Evolutionary conservation across 441 rosid genomes (phyloP), one percentile per base, ranked within the genome.

Genomic region (Corymbia citriodora): DNA sequence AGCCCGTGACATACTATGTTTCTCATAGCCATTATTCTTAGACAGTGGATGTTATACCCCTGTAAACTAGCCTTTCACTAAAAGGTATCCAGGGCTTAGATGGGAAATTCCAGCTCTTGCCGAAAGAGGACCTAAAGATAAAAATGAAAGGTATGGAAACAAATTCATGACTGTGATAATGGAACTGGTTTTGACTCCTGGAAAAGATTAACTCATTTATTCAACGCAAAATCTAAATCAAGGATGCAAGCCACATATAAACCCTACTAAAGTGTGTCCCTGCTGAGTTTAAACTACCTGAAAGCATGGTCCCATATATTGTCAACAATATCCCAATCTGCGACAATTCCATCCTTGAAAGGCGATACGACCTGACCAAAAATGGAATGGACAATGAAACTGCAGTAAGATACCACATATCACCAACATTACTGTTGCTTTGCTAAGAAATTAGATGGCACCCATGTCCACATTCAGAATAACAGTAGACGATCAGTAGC

Each of bases 221-320:
- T 79, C 52, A 40, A 79, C 15, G 14, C 29, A 45, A 79, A 79
- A 23, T 45, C 17, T 45, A 79, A 52, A 79, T 79, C n/a, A 79
- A 23, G 52, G 52, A 45, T 45, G 85, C 85, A 79, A 79, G 52
- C 85, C 85, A 79, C 52, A 21, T 45, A 23, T 79, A 79, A 45
- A 79, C 49, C 52, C 85, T 12, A 45, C 10, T 79, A 23, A 74
- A 45, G 85, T 45, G 85, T 45, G 52, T 45, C 85, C 15, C 85
- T 45, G 52, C 52, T 23, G 85, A 85, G 57, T 49, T 68, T 33
- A 63, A 57, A 54, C 91, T 93, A 97, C 99, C 95, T 95, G 92
- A 97, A 96, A 93, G 99, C 98, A 94, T 98, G 99, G 54, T 98
- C 99, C 99, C 99, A 98, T 93, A 98, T 96, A 89, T 91, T 95